Conservation (phyloP, 2,329 filamentous ascomycete species). For the Penicillium sp. region DNA sequence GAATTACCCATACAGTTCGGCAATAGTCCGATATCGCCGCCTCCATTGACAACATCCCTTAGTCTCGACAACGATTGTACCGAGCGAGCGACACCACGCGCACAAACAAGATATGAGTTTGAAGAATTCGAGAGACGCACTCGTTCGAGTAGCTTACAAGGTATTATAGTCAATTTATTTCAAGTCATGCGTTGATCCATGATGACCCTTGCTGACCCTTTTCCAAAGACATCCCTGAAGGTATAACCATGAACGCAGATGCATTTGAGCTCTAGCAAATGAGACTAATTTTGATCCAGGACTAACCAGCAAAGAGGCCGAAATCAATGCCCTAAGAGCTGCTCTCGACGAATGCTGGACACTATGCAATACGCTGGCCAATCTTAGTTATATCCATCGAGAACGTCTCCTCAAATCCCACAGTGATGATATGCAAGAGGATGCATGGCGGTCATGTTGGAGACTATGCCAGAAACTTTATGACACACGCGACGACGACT, state of each 20-base stretch:
- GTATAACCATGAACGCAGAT: slow-evolving; percentile 15
- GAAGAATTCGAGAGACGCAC: slow-evolving; percentile 53
- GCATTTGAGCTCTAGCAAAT: slow-evolving; percentile 23
- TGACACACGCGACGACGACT: slow-evolving; percentile 71
- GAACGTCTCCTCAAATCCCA: slow-evolving; percentile 75
- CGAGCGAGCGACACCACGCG: slow-evolving; percentile 73
- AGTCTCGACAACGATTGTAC: slow-evolving; percentile 64
- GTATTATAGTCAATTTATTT: slow-evolving; percentile 52
- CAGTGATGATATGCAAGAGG: slow-evolving; percentile 75
- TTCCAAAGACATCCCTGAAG: slow-evolving; percentile 37
- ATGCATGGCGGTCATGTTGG: slow-evolving; percentile 94
- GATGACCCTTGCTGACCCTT: slow-evolving; percentile 12
- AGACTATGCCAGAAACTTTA: slow-evolving; percentile 87
- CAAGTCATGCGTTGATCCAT: slow-evolving; percentile 10
- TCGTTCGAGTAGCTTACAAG: slow-evolving; percentile 74
- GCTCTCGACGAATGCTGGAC: slow-evolving; percentile 91
- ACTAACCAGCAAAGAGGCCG: slow-evolving; percentile 54
- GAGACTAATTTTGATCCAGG: slow-evolving; percentile 34
- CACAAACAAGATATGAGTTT: slow-evolving; percentile 77
- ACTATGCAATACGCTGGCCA: slow-evolving; percentile 85
- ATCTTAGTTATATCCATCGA: slow-evolving; percentile 78
- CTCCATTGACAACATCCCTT: slow-evolving; percentile 73
- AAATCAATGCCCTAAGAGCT: slow-evolving; percentile 65
- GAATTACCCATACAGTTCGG: slow-evolving; percentile 26
- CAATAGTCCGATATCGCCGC: slow-evolving; percentile 58